Base-by-base conservation (phyloP, 1,139 yeast species). In the Zygosaccharomyces pseudobailii region DNA sequence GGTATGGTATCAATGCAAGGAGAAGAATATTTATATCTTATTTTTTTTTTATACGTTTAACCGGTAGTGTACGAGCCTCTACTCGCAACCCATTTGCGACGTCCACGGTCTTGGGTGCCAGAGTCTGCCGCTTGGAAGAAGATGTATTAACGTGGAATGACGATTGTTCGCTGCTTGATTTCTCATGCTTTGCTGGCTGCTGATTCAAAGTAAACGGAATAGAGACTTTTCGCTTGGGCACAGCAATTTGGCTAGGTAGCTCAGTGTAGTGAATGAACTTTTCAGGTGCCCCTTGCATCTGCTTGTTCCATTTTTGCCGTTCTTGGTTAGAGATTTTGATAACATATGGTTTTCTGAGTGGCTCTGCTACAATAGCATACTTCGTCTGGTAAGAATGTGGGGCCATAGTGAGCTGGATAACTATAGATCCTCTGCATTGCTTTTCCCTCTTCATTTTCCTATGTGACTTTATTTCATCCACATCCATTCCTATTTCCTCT, bases 321-420 rank as follows among this genome's bases (percentile, higher is more conserved):
- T 64, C 68, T 6, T 46, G 43, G 19, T 36, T 38, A 1, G 61
- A 45, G 6, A 55, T 40, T 49, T 50, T 53, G 9, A 62, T 53
- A 2, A 64, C 49, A 44, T 58, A 62, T 2, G 68, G 63, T 4
- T 50, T 49, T 39, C 52, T 51, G 13, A 63, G 42, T 3, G 68
- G 68, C 38, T 64, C 66, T 5, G 64, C 62, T 9, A 64, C 49
- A 5, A 64, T 57, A 3, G 62, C 64, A 45, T 41, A 59, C 21
- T 39, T 53, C n/a, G 55, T 48, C 4, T 45, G 40, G 6, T 43
- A 21, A 4, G 46, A 27, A 24, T 17, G 40, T 9, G 35, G 46
- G 6, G 19, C 46, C 28, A 28, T 38, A 24, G 45, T 47, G 17
- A 43, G 47, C 37, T 40, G 55, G 17, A 64, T 47, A 5, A 59